These are phyloP conservation scores for Avena eriantha DNA, from an alignment of 176 grass and related monocot genomes.

Conservation along the genomic window DNA sequence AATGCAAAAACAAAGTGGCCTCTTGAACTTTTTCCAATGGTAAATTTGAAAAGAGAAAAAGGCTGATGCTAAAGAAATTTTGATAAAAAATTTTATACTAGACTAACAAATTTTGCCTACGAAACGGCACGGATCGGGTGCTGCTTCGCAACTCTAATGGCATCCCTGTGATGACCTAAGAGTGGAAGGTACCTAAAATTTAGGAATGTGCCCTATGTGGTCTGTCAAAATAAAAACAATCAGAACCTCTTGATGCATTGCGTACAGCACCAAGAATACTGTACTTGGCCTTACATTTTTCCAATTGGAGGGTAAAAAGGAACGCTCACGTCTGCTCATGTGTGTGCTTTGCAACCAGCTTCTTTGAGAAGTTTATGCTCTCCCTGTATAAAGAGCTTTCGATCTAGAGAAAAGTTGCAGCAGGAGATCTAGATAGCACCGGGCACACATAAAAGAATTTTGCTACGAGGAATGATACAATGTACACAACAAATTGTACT, in stretches of 20 bases:
- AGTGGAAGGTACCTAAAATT: constrained; percentile 13
- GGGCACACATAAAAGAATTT: not conserved
- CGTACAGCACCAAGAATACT: constrained; percentile 12
- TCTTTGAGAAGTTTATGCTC: constrained; percentile 44
- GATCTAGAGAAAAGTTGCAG: constrained; percentile 18
- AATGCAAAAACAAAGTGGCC: not conserved
- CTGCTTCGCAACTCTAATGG: too few relatives aligned
- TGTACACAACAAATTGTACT: constrained; percentile 1
- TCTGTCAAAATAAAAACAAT: not conserved
- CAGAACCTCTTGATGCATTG: not conserved
- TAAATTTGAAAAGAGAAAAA: not conserved
- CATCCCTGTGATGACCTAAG: not conserved
- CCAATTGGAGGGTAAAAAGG: constrained; percentile 7
- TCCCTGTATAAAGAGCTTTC: constrained; percentile 20
- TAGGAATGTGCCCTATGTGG: constrained; percentile 21
- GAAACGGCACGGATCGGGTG: too few relatives aligned
- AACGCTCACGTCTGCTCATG: constrained; percentile 3
- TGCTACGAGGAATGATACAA: not conserved
- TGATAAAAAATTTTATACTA: too few relatives aligned
- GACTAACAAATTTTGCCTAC: too few relatives aligned
- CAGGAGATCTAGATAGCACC: constrained; percentile 29
- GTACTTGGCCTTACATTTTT: not conserved
- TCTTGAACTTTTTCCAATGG: not conserved
- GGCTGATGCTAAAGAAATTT: too few relatives aligned
- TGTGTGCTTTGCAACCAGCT: constrained; percentile 35